Evolutionary conservation across 202 grass and related monocot genomes (phyloP).

Genomic region (Panicum hallii): DNA sequence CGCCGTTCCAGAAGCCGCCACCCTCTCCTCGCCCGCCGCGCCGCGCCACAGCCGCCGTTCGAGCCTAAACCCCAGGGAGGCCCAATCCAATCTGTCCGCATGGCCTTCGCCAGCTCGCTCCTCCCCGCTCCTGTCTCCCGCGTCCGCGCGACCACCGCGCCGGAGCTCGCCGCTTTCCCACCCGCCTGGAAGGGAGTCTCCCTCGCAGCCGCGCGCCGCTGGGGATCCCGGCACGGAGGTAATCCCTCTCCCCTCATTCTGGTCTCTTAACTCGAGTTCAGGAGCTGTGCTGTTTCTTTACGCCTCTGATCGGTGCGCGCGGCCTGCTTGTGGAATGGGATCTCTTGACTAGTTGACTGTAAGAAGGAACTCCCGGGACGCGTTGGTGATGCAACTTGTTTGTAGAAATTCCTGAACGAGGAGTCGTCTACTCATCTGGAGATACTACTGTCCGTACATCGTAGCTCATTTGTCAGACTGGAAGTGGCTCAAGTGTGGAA

Average conservation of each 20-base stretch:
- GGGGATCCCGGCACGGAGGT: slow-evolving; percentile 50
- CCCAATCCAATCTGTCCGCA: not conserved
- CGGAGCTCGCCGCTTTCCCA: slow-evolving; percentile 38
- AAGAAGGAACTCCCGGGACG: not conserved
- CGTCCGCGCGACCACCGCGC: slow-evolving; percentile 32
- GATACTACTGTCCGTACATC: not conserved
- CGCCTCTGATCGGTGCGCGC: not conserved
- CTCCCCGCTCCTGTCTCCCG: slow-evolving; percentile 37
- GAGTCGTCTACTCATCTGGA: not conserved
- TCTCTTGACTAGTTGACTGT: not conserved
- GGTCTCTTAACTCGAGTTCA: not conserved
- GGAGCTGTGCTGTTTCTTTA: slow-evolving; percentile 6
- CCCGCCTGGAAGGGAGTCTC: slow-evolving; percentile 31
- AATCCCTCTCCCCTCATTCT: not conserved
- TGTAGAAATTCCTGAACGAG: not conserved
- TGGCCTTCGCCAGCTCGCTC: slow-evolving; percentile 53
- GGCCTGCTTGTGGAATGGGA: slow-evolving; percentile 11
- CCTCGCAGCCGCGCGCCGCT: slow-evolving; percentile 26
- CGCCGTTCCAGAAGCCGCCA: slow-evolving; percentile 41
- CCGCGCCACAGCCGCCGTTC: not conserved
- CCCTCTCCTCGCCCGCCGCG: slow-evolving; percentile 23
- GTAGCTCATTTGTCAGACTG: not conserved
- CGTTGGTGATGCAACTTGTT: not conserved
- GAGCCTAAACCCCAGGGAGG: not conserved
- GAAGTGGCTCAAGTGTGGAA: not conserved